Percentiles rank a stretch among this genome's conserved stretches.
Evolutionary conservation across 2,329 filamentous ascomycete species (phyloP).

Genomic region (Geoglossum cookeanum): DNA sequence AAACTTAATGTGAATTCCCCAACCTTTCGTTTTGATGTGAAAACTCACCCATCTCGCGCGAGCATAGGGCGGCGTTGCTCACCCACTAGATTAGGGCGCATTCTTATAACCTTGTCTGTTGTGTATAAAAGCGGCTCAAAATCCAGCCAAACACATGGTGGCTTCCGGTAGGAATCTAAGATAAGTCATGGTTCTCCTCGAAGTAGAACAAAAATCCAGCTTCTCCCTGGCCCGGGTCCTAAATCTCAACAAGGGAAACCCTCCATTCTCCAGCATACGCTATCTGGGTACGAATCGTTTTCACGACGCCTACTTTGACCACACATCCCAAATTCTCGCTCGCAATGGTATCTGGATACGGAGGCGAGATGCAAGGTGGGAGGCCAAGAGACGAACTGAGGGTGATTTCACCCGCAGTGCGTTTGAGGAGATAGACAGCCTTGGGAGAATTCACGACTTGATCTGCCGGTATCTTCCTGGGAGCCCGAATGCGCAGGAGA

Average conservation of each 20-base stretch:
- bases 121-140: too few species aligned
- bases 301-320: slow-evolving; percentile 16
- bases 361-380: slow-evolving; percentile 12
- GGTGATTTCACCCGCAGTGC: slow-evolving; percentile 12
- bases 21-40: too few species aligned
- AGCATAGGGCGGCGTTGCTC: too few species aligned
- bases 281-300: slow-evolving; percentile 10
- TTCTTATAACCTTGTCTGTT: too few species aligned
- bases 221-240: slow-evolving; percentile 7
- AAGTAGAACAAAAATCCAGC: slow-evolving; percentile 15
- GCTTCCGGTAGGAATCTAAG: background rate
- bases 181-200: slow-evolving; percentile 7
- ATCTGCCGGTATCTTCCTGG: slow-evolving; percentile 4
- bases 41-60: too few species aligned
- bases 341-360: slow-evolving; percentile 14
- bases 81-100: too few species aligned
- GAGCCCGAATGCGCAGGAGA: background rate
- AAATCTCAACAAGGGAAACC: slow-evolving; percentile 8
- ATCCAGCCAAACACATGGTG: too few species aligned
- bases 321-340: slow-evolving; percentile 8
- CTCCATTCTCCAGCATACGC: slow-evolving; percentile 9
- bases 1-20: too few species aligned
- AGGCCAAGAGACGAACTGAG: slow-evolving; percentile 13
- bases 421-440: slow-evolving; percentile 14
- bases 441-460: slow-evolving; percentile 8